These are phyloP conservation scores for Annona squamosa DNA, from an alignment of 164 flowering plant genomes.

Conservation along the genomic window DNA sequence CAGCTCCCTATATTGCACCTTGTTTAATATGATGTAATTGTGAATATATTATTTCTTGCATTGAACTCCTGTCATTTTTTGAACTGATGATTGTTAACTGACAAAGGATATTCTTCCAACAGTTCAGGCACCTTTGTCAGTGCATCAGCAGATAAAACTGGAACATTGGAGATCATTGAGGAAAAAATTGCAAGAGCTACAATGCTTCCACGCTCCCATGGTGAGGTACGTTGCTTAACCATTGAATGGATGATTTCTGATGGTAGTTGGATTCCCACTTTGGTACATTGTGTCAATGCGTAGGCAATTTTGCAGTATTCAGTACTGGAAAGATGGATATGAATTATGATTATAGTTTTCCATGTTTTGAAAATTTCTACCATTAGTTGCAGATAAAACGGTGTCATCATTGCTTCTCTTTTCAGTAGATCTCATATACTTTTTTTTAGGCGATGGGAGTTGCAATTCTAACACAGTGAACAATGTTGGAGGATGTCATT, in stretches of 20 bases:
- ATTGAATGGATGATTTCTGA: background rate
- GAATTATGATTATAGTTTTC: background rate
- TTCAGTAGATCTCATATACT: background rate
- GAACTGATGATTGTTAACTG: background rate
- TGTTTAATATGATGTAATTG: background rate
- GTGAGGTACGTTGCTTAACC: slow-evolving; percentile 52
- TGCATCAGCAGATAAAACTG: slow-evolving; percentile 74
- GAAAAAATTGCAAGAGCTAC: slow-evolving; percentile 79
- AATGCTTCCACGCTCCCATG: slow-evolving; percentile 70
- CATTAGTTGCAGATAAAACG: background rate
- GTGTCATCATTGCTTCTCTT: background rate
- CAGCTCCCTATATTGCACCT: background rate
- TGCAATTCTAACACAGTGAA: slow-evolving; percentile 18
- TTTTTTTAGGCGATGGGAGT: background rate
- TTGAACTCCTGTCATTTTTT: background rate
- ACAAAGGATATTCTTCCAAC: slow-evolving; percentile 10
- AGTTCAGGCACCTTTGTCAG: slow-evolving; percentile 87
- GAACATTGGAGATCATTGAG: slow-evolving; percentile 63
- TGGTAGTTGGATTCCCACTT: background rate
- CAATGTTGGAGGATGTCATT: slow-evolving; percentile 31
- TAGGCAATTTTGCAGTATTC: background rate
- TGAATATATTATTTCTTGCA: background rate
- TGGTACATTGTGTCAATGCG: background rate
- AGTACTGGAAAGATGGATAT: background rate
- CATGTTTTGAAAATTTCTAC: background rate